Conservation (phyloP, 768 basidiomycete genomes). For the Boletus barrowsii region DNA sequence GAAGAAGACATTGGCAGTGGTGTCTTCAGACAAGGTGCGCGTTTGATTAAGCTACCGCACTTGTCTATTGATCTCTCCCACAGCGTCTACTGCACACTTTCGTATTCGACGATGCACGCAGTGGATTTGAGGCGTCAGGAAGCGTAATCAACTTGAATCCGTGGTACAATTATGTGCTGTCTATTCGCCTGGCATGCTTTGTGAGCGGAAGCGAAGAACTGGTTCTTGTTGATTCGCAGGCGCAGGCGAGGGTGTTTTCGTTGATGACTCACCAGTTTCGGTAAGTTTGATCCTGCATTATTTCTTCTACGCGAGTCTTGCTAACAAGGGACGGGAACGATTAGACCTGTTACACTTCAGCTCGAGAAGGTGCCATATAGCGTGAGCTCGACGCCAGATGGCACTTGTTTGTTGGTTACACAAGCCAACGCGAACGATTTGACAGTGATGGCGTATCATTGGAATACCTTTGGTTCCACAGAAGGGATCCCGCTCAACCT, state of each 20-base stretch:
- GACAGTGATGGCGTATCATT: conserved; percentile 47
- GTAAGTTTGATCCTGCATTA: neutral
- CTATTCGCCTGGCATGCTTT: conserved; percentile 41
- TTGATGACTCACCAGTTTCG: conserved; percentile 43
- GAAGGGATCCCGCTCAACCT: conserved; percentile 41
- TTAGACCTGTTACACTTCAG: conserved; percentile 44
- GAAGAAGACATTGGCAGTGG: conserved; percentile 46
- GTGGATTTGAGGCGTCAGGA: conserved; percentile 39
- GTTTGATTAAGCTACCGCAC: fast-evolving
- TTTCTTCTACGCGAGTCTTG: neutral
- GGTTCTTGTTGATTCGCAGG: conserved; percentile 43
- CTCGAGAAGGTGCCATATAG: conserved; percentile 33
- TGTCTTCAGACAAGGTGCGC: conserved; percentile 41
- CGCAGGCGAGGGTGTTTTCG: conserved; percentile 50
- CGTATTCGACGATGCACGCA: conserved; percentile 43
- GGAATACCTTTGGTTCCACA: conserved; percentile 53
- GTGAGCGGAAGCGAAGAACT: conserved; percentile 52
- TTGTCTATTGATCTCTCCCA: neutral
- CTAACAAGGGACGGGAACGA: neutral
- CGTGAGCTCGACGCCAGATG: conserved; percentile 49
- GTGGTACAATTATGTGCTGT: conserved; percentile 39
- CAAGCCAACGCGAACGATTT: conserved; percentile 16
- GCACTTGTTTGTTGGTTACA: conserved; percentile 45
- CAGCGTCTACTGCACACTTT: conserved; percentile 45
- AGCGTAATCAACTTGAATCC: conserved; percentile 36